Percentiles rank a stretch among this genome's conserved stretches.
These are phyloP conservation scores for Amorphotheca resinae DNA, from an alignment of 495 filamentous ascomycete genomes.

Conservation along the genomic window DNA sequence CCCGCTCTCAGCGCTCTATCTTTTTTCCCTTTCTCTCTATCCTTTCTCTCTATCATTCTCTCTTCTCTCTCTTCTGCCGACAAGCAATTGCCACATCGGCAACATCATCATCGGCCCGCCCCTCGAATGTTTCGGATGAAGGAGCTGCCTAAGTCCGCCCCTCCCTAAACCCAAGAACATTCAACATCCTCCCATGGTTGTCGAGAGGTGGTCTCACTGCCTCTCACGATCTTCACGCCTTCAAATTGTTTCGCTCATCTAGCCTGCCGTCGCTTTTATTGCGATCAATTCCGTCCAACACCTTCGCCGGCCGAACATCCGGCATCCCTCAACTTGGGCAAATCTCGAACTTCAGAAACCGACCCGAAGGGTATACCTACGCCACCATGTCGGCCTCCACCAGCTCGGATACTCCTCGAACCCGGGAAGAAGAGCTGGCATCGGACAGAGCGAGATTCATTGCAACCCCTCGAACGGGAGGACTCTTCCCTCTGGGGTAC, in stretches of 20 bases:
- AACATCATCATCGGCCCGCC: constrained; percentile 12
- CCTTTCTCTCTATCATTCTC: too few species aligned
- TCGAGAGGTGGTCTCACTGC: constrained; percentile 13
- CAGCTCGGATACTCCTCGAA: constrained; percentile 18
- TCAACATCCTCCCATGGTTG: neutral
- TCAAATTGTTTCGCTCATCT: constrained; percentile 16
- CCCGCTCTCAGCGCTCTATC: too few species aligned
- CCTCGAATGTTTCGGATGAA: neutral
- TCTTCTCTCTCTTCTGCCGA: too few species aligned
- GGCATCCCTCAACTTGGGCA: constrained; percentile 13
- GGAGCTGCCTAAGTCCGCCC: constrained; percentile 7
- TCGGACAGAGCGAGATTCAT: constrained; percentile 37
- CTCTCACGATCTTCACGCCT: constrained; percentile 6
- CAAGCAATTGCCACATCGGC: too few species aligned
- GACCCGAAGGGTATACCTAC: constrained; percentile 10
- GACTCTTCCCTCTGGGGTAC: constrained; percentile 75
- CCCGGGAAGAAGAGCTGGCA: constrained; percentile 34
- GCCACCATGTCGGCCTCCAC: constrained; percentile 27
- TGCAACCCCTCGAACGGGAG: constrained; percentile 14
- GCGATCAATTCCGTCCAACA: constrained; percentile 14
- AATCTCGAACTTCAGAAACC: constrained; percentile 6
- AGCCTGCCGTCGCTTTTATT: constrained; percentile 18
- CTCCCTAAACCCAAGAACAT: constrained; percentile 11
- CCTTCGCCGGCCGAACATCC: constrained; percentile 9
- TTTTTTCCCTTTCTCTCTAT: too few species aligned